phyloP scores from a whole-genome alignment of 352 stramenopile genomes.

The Phytophthora pini region DNA sequence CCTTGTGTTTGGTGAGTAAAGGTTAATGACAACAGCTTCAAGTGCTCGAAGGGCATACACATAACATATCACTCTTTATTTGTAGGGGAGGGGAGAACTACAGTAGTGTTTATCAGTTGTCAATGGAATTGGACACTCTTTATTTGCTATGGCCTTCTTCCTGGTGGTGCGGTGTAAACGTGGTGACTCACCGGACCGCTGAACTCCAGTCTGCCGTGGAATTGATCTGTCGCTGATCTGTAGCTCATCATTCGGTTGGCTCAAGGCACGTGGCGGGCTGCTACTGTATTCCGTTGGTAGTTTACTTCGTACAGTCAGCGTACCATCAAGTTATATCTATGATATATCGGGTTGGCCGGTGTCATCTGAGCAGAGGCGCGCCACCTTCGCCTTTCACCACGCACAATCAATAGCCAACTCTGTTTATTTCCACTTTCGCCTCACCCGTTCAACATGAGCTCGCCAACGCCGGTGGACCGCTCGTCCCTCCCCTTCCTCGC shows the following conservation, averaged over 20 bases:
- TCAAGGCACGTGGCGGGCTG: not conserved
- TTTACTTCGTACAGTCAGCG: no score
- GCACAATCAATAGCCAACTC: not conserved
- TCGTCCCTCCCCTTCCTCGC: constrained; percentile 15
- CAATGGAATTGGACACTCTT: no score
- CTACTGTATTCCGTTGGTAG: no score
- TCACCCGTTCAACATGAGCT: constrained; percentile 4
- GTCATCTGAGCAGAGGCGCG: not conserved
- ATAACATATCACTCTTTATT: no score
- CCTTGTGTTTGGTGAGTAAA: no score
- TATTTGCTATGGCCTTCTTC: no score
- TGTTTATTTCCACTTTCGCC: constrained; percentile 21
- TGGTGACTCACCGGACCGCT: no score
- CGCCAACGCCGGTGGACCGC: constrained; percentile 11
- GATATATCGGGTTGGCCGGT: not conserved
- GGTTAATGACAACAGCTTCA: no score
- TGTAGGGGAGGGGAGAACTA: no score
- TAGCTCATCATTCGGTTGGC: not conserved
- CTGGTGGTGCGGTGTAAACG: no score
- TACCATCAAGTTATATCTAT: not conserved
- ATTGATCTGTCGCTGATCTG: not conserved
- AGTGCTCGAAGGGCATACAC: no score
- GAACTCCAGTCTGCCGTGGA: not conserved
- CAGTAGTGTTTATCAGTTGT: no score
- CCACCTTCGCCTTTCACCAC: not conserved